A percentile compares a stretch with the other conserved stretches of the same genome.
Evolutionary conservation across 2,329 filamentous ascomycete species (phyloP).

Genomic region (Claviceps sp.): DNA sequence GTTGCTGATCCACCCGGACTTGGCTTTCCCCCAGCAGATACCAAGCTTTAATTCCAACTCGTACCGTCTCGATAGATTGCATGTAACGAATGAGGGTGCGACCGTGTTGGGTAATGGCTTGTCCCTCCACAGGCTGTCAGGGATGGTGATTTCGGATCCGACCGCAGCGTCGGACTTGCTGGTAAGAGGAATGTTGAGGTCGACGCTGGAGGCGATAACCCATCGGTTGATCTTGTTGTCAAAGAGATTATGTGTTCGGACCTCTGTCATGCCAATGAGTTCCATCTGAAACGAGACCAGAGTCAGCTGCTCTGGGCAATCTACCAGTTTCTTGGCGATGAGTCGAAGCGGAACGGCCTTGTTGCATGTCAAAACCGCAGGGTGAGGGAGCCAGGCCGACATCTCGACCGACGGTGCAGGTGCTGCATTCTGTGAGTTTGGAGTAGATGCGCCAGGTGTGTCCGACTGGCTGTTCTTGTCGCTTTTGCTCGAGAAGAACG

Average conservation of each 20-base stretch:
- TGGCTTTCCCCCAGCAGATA: conserved; percentile 56
- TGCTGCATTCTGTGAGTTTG: conserved; percentile 16
- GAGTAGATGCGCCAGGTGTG: conserved; percentile 8
- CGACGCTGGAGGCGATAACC: conserved; percentile 59
- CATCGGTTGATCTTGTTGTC: conserved; percentile 61
- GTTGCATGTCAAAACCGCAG: conserved; percentile 80
- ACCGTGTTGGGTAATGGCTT: conserved; percentile 70
- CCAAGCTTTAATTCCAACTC: conserved; percentile 73
- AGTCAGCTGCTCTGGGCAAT: conserved; percentile 56
- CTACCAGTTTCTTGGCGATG: conserved; percentile 61
- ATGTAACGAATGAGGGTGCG: conserved; percentile 74
- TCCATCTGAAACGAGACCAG: conserved; percentile 71
- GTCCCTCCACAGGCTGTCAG: conserved; percentile 58
- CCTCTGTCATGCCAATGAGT: conserved; percentile 64
- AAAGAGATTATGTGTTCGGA: conserved; percentile 63
- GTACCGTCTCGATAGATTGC: conserved; percentile 73
- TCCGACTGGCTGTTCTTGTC: conserved; percentile 10
- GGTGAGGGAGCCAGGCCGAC: conserved; percentile 69
- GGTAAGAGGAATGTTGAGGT: conserved; percentile 60
- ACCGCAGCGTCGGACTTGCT: conserved; percentile 37
- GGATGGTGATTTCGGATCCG: conserved; percentile 56
- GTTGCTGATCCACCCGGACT: conserved; percentile 14
- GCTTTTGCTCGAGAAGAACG: conserved; percentile 39
- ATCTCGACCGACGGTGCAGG: conserved; percentile 58
- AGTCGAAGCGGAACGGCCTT: conserved; percentile 70